Conservation (phyloP, 169 alveolate species). For the Blepharisma undulans region DNA sequence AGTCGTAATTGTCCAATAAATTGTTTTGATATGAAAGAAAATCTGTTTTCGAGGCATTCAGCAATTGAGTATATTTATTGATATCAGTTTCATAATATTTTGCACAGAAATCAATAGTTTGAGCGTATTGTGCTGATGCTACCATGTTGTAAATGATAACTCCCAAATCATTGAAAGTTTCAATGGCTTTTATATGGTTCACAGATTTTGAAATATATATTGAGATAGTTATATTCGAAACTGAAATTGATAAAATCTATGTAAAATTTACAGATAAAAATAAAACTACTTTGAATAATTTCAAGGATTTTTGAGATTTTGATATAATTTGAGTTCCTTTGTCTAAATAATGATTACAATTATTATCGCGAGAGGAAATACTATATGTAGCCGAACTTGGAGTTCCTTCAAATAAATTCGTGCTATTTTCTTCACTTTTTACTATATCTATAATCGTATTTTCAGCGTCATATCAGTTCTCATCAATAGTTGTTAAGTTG, state of each 20-base stretch:
- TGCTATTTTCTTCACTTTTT: background rate
- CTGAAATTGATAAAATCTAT: background rate
- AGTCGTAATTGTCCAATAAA: background rate
- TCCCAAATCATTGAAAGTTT: background rate
- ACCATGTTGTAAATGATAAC: background rate
- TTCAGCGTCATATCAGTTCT: background rate
- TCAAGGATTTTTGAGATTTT: background rate
- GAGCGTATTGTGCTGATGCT: background rate
- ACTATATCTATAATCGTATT: background rate
- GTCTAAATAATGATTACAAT: background rate
- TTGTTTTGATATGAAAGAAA: background rate
- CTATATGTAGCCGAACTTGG: background rate
- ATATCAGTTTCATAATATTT: background rate
- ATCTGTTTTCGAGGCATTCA: background rate
- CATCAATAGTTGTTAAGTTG: background rate
- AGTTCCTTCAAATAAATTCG: background rate
- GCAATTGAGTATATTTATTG: too few relatives aligned
- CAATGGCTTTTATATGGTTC: background rate
- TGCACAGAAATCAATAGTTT: background rate
- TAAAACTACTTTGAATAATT: background rate
- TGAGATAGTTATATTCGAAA: background rate
- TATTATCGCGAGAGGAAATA: background rate
- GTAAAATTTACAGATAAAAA: background rate
- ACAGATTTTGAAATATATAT: background rate
- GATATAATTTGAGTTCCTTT: background rate